Conservation (phyloP, 2,329 filamentous ascomycete species). For the Fusarium newnesense region DNA sequence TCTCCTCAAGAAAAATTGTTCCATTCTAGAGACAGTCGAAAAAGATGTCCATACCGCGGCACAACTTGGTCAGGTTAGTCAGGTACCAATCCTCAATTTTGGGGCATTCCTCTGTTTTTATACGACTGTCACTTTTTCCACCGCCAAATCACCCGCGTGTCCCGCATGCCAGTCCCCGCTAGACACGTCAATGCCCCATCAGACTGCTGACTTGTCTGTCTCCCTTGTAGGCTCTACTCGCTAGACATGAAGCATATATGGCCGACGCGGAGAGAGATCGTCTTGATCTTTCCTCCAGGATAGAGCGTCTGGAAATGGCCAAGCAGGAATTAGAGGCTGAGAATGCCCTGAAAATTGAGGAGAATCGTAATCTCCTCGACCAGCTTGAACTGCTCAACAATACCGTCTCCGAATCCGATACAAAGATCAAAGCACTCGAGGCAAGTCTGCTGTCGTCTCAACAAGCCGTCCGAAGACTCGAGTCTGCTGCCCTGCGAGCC, state of each 20-base stretch:
- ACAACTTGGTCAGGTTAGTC: constrained; percentile 88
- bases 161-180: constrained; percentile 40
- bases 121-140: constrained; percentile 2
- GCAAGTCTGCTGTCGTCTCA: constrained; percentile 81
- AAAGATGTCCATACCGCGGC: constrained; percentile 89
- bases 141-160: constrained; percentile 15
- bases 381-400: constrained; percentile 87
- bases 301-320: constrained; percentile 78
- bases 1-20: constrained; percentile 83
- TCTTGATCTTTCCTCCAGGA: constrained; percentile 74
- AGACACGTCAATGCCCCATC: constrained; percentile 26
- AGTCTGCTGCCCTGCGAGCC: constrained; percentile 78
- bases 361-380: constrained; percentile 83
- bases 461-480: constrained; percentile 78
- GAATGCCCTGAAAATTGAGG: constrained; percentile 82
- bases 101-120: constrained; percentile 38
- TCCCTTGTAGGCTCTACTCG: constrained; percentile 81
- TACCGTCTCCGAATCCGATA: constrained; percentile 82
- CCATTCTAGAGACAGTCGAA: constrained; percentile 82
- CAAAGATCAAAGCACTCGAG: constrained; percentile 80
- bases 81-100: constrained; percentile 38
- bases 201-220: constrained; percentile 71
- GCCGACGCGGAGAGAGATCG: constrained; percentile 90
- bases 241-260: constrained; percentile 94
- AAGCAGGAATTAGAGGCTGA: constrained; percentile 79